Percentiles rank a stretch among this genome's conserved stretches.
These are phyloP conservation scores for Xylariaceae sp. DNA, from an alignment of 2,329 filamentous ascomycete genomes.

Conservation along the genomic window DNA sequence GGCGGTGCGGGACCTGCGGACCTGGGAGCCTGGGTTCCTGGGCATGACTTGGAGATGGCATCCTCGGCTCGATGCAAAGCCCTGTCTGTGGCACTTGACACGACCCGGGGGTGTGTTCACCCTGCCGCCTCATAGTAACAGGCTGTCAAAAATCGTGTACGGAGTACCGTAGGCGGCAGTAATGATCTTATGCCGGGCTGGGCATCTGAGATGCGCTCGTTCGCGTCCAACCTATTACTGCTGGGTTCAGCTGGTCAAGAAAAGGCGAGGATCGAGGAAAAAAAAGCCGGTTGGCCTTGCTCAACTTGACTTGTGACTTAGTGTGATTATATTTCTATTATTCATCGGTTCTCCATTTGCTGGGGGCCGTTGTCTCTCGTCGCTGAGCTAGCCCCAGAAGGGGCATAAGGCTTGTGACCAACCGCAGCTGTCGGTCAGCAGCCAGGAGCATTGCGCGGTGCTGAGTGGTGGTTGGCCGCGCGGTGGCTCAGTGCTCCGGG, in stretches of 20 bases:
- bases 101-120: no score
- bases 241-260: background rate
- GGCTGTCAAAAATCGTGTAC: background rate
- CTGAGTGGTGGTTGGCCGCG: background rate
- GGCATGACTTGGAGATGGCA: no score
- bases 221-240: background rate
- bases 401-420: no score
- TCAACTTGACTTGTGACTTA: background rate
- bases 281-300: background rate
- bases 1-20: no score
- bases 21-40: no score
- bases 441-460: no score
- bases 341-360: constrained; percentile 4
- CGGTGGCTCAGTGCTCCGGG: no score
- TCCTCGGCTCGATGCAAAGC: no score
- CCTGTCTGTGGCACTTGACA: no score
- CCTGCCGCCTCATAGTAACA: no score
- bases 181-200: background rate
- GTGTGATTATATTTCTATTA: constrained; percentile 3
- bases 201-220: background rate
- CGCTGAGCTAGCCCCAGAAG: constrained; percentile 1
- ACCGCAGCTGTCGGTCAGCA: no score
- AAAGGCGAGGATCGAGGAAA: background rate
- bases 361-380: constrained; percentile 1
- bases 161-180: background rate